Conservation (phyloP, 208 protist species). For the Trypanosoma cruzi region DNA sequence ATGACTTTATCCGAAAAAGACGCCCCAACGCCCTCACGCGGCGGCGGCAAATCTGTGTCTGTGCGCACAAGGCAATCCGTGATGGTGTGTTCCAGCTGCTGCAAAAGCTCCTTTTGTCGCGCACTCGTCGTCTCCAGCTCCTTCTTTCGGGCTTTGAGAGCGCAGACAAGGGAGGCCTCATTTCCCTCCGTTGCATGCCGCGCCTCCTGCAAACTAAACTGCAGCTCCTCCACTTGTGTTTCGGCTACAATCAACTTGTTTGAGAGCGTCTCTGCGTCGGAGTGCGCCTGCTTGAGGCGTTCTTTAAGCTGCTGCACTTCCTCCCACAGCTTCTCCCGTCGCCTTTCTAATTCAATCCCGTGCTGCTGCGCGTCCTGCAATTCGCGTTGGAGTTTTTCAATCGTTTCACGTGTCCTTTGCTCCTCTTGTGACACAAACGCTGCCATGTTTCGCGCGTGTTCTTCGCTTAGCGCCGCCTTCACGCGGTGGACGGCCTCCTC, state of each 20-base stretch:
- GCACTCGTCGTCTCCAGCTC: slow-evolving; percentile 25
- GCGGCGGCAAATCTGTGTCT: slow-evolving; percentile 9
- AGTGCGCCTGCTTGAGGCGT: slow-evolving; percentile 9
- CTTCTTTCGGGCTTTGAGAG: slow-evolving; percentile 15
- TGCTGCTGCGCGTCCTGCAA: slow-evolving; percentile 8
- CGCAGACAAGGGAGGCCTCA: slow-evolving; percentile 4
- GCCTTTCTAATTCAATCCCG: not conserved
- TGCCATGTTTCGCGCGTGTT: not conserved
- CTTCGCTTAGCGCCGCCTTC: not conserved
- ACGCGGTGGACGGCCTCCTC: slow-evolving; percentile 4
- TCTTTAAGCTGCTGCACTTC: slow-evolving; percentile 4
- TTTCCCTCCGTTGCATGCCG: not conserved
- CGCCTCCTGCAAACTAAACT: not conserved
- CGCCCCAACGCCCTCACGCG: not conserved
- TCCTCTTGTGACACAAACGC: slow-evolving; percentile 2
- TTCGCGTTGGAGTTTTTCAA: slow-evolving; percentile 20
- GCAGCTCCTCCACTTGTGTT: not conserved
- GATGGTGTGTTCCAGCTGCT: slow-evolving; percentile 32
- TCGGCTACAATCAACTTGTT: slow-evolving; percentile 10
- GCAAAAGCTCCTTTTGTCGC: slow-evolving; percentile 14
- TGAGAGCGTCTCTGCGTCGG: not conserved
- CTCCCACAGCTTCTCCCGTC: slow-evolving; percentile 6
- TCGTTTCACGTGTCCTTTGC: not conserved
- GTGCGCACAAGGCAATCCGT: slow-evolving; percentile 27
- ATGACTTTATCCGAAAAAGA: slow-evolving; percentile 41